A percentile compares a stretch with the other conserved stretches of the same genome.
Evolutionary conservation across 768 basidiomycete species (phyloP).

Genomic region (Boletellus emodensis): DNA sequence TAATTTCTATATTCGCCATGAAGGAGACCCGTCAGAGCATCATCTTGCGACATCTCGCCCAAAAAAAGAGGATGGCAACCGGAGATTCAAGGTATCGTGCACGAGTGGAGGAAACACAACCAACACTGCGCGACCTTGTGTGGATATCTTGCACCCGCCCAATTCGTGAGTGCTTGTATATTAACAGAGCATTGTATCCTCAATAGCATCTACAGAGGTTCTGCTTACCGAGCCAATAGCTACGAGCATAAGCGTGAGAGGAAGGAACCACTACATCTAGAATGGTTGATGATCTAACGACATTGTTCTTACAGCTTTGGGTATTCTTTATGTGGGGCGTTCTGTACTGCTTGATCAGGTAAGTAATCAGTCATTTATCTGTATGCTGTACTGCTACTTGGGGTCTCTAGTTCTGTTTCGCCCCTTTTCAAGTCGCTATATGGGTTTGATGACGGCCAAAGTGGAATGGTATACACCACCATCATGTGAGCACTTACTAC

Average conservation of each 20-base stretch:
- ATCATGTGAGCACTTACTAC: constrained; percentile 42
- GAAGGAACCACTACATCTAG: not conserved
- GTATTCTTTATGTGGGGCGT: constrained; percentile 72
- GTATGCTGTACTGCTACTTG: not conserved
- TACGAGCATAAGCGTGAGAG: constrained; percentile 62
- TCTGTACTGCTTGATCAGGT: constrained; percentile 62
- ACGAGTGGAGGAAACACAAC: constrained; percentile 58
- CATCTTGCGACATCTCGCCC: constrained; percentile 61
- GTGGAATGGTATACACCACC: constrained; percentile 56
- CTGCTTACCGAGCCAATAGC: constrained; percentile 59
- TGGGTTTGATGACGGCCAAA: constrained; percentile 54
- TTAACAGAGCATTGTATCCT: not conserved
- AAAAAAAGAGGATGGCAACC: constrained; percentile 58
- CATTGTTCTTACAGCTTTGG: constrained; percentile 45
- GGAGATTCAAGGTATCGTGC: constrained; percentile 62
- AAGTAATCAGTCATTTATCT: not conserved
- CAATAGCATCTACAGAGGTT: constrained; percentile 6
- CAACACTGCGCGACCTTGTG: constrained; percentile 52
- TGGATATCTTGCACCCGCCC: constrained; percentile 68
- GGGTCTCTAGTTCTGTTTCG: constrained; percentile 44
- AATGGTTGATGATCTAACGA: not conserved
- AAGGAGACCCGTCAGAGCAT: constrained; percentile 71
- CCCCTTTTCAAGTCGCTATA: constrained; percentile 54
- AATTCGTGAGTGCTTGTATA: constrained; percentile 46
- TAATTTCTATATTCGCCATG: constrained; percentile 52